phyloP scores from a whole-genome alignment of 345 rosid species.

The Draba incana region DNA sequence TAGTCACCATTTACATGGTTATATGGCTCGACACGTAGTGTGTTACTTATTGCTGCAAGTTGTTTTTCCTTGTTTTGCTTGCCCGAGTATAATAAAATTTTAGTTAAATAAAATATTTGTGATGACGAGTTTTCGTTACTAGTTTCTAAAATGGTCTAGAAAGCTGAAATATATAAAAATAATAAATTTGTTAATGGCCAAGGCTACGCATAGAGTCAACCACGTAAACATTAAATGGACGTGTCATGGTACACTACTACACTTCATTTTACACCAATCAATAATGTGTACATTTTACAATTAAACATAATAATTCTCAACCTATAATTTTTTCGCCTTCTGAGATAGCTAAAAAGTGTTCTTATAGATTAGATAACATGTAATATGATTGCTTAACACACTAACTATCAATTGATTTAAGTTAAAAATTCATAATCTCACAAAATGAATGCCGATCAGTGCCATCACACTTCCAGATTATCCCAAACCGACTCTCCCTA shows the following conservation, averaged over 20 bases:
- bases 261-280: conserved; percentile 10
- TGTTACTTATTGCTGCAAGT: conserved; percentile 25
- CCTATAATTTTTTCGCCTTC: neutral
- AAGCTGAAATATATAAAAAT: neutral
- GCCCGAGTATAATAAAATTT: conserved; percentile 15
- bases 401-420: no score
- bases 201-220: conserved; percentile 28
- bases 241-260: conserved; percentile 16
- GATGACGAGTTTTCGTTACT: conserved; percentile 35
- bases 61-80: conserved; percentile 2
- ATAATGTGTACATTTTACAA: neutral
- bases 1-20: conserved; percentile 37
- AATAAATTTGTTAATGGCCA: conserved; percentile 19
- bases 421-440: no score
- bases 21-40: conserved; percentile 37
- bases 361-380: no score
- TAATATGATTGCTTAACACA: no score
- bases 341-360: conserved; percentile 1
- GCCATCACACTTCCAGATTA: no score
- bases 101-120: conserved; percentile 8
- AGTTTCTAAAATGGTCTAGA: conserved; percentile 45
- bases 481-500: no score
- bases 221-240: conserved; percentile 30
- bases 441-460: no score
- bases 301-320: neutral